phyloP scores from a whole-genome alignment of 208 protist genomes.

The Leptomonas pyrrhocoris region DNA sequence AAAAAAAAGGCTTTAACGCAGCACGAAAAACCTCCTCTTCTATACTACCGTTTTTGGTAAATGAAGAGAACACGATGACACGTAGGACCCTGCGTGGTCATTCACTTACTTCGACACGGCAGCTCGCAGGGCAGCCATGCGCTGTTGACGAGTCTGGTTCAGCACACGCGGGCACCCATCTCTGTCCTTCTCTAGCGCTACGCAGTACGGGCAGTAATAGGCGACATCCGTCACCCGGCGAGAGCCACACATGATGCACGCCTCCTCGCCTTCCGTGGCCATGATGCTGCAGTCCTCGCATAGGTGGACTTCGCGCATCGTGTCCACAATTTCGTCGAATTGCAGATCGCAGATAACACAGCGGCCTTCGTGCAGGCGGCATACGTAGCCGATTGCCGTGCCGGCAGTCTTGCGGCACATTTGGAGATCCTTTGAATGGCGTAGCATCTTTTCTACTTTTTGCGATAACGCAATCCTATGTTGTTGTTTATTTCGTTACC shows the following conservation, averaged over 20 bases:
- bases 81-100: too few species aligned
- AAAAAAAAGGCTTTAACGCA: too few species aligned
- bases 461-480: not conserved
- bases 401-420: slow-evolving; percentile 91
- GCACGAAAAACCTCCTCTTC: too few species aligned
- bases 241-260: slow-evolving; percentile 86
- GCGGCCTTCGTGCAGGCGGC: slow-evolving; percentile 85
- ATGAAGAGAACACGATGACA: too few species aligned
- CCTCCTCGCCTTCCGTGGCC: slow-evolving; percentile 66
- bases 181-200: slow-evolving; percentile 86
- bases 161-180: slow-evolving; percentile 89
- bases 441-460: slow-evolving; percentile 46
- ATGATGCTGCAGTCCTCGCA: slow-evolving; percentile 89
- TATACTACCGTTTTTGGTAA: too few species aligned
- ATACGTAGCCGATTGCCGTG: slow-evolving; percentile 73
- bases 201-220: slow-evolving; percentile 91
- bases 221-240: slow-evolving; percentile 64
- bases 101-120: slow-evolving; percentile 22
- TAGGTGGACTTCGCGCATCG: slow-evolving; percentile 81
- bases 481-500: too few species aligned
- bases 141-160: slow-evolving; percentile 78
- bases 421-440: slow-evolving; percentile 85
- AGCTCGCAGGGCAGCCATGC: slow-evolving; percentile 51
- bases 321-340: slow-evolving; percentile 71
- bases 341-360: slow-evolving; percentile 90